Percentiles rank a stretch among this genome's conserved stretches.
phyloP scores from a whole-genome alignment of 148 eudicot species.

The Camellia granthamiana region DNA sequence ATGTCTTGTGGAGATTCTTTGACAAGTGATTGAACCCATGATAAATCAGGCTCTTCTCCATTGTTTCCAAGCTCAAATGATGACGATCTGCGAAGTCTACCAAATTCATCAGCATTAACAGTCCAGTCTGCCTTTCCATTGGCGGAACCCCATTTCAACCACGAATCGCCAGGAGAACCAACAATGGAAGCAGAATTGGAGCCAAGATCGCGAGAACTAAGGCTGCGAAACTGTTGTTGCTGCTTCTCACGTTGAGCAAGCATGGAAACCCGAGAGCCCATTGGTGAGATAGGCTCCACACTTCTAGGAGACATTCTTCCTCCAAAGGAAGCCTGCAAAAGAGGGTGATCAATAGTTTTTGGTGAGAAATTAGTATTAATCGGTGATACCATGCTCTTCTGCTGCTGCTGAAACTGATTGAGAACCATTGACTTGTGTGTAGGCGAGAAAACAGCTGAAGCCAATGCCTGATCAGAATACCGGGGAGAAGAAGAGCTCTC shows the following conservation, averaged over 20 bases:
- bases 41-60: slow-evolving; percentile 74
- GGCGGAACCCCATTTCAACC: slow-evolving; percentile 49
- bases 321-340: slow-evolving; percentile 34
- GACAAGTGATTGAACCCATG: slow-evolving; percentile 82
- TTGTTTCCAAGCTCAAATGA: slow-evolving; percentile 49
- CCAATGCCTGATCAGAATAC: slow-evolving; percentile 38
- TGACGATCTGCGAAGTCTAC: slow-evolving; percentile 49
- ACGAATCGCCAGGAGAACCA: slow-evolving; percentile 38
- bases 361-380: slow-evolving; percentile 60
- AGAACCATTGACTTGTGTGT: slow-evolving; percentile 53
- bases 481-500: slow-evolving; percentile 67
- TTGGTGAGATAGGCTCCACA: slow-evolving; percentile 65
- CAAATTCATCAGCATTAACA: slow-evolving; percentile 34
- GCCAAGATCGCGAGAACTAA: slow-evolving; percentile 71
- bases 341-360: slow-evolving; percentile 42
- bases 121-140: slow-evolving; percentile 57
- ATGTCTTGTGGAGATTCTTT: slow-evolving; percentile 56
- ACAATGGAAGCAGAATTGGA: slow-evolving; percentile 30
- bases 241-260: slow-evolving; percentile 48
- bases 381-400: slow-evolving; percentile 57
- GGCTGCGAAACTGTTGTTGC: slow-evolving; percentile 54
- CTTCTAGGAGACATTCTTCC: slow-evolving; percentile 72
- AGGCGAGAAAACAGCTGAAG: slow-evolving; percentile 56
- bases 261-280: slow-evolving; percentile 50
- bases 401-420: slow-evolving; percentile 71